These are phyloP conservation scores for Epichloe baconii DNA, from an alignment of 2,329 filamentous ascomycete species.

Conservation along the genomic window DNA sequence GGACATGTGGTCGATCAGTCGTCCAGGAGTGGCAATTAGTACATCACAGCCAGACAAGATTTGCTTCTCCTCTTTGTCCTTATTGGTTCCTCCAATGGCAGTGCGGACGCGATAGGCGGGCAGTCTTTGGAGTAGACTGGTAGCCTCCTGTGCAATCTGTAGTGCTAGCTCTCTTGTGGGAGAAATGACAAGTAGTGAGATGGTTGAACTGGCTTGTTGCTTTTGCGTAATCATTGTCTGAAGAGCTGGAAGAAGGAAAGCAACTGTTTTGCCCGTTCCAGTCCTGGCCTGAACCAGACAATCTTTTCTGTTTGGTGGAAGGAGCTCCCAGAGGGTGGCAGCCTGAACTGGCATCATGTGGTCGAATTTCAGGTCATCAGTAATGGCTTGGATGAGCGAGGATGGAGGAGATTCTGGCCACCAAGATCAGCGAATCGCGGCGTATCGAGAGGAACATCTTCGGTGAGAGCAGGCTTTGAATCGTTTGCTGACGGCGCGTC, in stretches of 20 bases:
- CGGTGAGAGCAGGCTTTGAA: slow-evolving; percentile 7
- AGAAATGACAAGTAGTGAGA: slow-evolving; percentile 52
- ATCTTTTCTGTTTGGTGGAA: slow-evolving; percentile 31
- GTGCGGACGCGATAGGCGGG: slow-evolving; percentile 64
- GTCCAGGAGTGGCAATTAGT: slow-evolving; percentile 68
- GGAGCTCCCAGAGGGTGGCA: slow-evolving; percentile 34
- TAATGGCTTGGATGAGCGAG: slow-evolving; percentile 33
- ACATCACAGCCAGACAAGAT: slow-evolving; percentile 65
- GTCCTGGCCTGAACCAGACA: slow-evolving; percentile 73
- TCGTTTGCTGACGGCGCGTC: not conserved
- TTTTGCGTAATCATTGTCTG: slow-evolving; percentile 52
- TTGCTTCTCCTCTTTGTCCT: slow-evolving; percentile 55
- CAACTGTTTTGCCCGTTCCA: slow-evolving; percentile 76
- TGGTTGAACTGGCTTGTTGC: slow-evolving; percentile 21
- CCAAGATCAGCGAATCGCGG: slow-evolving; percentile 33
- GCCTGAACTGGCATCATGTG: slow-evolving; percentile 44
- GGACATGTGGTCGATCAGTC: slow-evolving; percentile 65
- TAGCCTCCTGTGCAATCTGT: slow-evolving; percentile 60
- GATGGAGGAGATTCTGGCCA: slow-evolving; percentile 27
- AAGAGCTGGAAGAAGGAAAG: slow-evolving; percentile 72
- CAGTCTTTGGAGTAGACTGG: slow-evolving; percentile 55
- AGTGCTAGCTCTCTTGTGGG: slow-evolving; percentile 59
- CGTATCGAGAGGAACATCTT: slow-evolving; percentile 27
- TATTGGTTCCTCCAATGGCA: slow-evolving; percentile 70
- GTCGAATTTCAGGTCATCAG: slow-evolving; percentile 34